Evolutionary conservation across 2,329 filamentous ascomycete genomes (phyloP), one percentile per base, ranked within the genome.

Genomic region (Diplodia seriata): DNA sequence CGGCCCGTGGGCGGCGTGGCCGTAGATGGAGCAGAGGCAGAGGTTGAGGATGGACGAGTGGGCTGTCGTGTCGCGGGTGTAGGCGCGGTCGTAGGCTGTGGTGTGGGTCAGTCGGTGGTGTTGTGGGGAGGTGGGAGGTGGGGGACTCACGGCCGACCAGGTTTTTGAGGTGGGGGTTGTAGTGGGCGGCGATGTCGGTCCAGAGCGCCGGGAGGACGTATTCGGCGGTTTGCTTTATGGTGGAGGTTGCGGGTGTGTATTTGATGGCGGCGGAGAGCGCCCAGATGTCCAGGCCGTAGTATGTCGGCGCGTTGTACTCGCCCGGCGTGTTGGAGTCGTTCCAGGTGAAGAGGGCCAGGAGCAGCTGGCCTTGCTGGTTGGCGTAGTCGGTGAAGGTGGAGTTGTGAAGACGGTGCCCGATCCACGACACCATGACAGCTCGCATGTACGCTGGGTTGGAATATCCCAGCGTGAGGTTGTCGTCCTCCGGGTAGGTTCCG

Each of bases 21-120:
- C 81, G 63, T 77, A 82, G 11, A 83, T 70, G 4, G 79, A 78
- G 81, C 81, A 83, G 73, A 77, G 81, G 70, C 78, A 81, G 64
- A 81, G 72, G 12, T 77, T 76, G n/a, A 82, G 70, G 49, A 82
- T 79, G 0, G 80, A 74, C 1, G 77, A 79, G 68, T 83, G 79
- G 5, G 73, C 73, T 1, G 78, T 79, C 69, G 79, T 79, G 68
- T 81, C 79, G n/a, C 78, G 73, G 3, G 76, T 78, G 70, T 80
- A 80, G 7, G 78, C 78, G 15, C 78, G 74, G 69, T 80, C 77
- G 57, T 79, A 80, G 31, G 77, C 51, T 54, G 4, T 15, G 12
- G 38, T 23, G 23, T 23, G 1, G 23, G 38, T 1, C 5, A 15
- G 40, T 6, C 2, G 40, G 14, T 7, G 40, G 40, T 23, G 23